phyloP scores from a whole-genome alignment of 352 stramenopile genomes.

The Blastocystis sp. region DNA sequence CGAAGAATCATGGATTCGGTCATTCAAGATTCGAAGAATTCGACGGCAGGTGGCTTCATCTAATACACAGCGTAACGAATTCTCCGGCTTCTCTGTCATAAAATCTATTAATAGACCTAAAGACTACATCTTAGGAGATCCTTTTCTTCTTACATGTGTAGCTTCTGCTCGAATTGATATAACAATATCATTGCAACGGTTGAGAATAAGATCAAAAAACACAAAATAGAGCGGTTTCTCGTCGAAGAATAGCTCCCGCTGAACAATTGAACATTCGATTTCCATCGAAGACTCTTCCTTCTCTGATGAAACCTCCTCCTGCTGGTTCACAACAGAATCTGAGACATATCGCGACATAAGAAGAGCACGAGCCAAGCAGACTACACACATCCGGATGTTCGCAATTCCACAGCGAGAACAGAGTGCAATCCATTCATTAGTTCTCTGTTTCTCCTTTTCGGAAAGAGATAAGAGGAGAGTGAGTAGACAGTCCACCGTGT shows the following conservation, averaged over 20 bases:
- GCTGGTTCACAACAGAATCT: not conserved
- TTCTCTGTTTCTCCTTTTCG: slow-evolving; percentile 24
- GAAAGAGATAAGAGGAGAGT: not conserved
- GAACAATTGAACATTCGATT: not conserved
- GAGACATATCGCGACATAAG: slow-evolving; percentile 9
- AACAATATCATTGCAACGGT: slow-evolving; percentile 38
- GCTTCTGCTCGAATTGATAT: slow-evolving; percentile 49
- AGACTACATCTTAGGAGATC: not conserved
- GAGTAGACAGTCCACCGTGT: slow-evolving; percentile 24
- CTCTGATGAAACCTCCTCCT: not conserved
- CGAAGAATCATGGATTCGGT: slow-evolving; percentile 11
- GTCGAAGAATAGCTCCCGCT: slow-evolving; percentile 37
- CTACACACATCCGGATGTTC: slow-evolving; percentile 45
- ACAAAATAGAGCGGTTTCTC: slow-evolving; percentile 31
- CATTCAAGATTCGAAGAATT: not conserved
- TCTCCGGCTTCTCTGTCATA: not conserved
- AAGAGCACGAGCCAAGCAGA: not conserved
- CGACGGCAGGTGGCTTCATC: not conserved
- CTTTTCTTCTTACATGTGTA: not conserved
- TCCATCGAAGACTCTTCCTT: not conserved
- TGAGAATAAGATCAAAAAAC: slow-evolving; percentile 19
- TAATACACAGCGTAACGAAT: not conserved
- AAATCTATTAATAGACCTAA: not conserved
- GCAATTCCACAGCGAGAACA: slow-evolving; percentile 30
- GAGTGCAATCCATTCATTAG: not conserved